A percentile compares a stretch with the other conserved stretches of the same genome.
Evolutionary conservation across 371 early-diverging fungal species (phyloP).

Genomic region (Mucor racemosus): DNA sequence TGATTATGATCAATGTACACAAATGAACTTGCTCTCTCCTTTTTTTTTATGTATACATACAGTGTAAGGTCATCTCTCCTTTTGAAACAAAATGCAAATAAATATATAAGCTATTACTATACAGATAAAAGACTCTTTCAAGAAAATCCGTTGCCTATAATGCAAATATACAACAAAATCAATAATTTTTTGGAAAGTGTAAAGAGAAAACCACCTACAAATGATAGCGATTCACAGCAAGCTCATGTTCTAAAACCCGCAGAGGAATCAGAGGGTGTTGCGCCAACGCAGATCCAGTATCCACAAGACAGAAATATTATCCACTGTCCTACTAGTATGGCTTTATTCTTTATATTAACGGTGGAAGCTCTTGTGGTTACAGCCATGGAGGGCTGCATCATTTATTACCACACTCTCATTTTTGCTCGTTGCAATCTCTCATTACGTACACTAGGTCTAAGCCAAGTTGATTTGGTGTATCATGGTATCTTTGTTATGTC

Average conservation of each 20-base stretch:
- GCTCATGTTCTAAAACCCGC: not conserved
- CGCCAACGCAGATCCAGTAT: not conserved
- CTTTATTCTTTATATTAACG: not conserved
- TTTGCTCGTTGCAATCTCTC: constrained; percentile 16
- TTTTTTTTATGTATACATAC: no score
- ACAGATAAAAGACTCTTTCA: not conserved
- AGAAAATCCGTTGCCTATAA: not conserved
- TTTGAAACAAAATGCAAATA: not conserved
- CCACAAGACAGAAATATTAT: not conserved
- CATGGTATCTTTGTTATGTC: constrained; percentile 18
- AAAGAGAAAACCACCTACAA: not conserved
- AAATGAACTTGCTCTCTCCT: no score
- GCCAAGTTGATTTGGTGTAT: constrained; percentile 22
- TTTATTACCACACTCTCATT: constrained; percentile 16
- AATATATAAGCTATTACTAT: not conserved
- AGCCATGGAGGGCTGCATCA: constrained; percentile 17
- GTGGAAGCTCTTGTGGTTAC: constrained; percentile 11
- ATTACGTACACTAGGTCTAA: constrained; percentile 5
- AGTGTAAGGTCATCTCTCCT: not conserved
- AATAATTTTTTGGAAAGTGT: not conserved
- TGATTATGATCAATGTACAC: no score
- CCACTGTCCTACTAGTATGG: constrained; percentile 7
- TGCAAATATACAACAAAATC: not conserved
- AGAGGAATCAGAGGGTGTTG: not conserved
- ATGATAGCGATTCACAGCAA: not conserved